Conservation (phyloP, 1,139 yeast species). For the Saccharomyces hybrid region DNA sequence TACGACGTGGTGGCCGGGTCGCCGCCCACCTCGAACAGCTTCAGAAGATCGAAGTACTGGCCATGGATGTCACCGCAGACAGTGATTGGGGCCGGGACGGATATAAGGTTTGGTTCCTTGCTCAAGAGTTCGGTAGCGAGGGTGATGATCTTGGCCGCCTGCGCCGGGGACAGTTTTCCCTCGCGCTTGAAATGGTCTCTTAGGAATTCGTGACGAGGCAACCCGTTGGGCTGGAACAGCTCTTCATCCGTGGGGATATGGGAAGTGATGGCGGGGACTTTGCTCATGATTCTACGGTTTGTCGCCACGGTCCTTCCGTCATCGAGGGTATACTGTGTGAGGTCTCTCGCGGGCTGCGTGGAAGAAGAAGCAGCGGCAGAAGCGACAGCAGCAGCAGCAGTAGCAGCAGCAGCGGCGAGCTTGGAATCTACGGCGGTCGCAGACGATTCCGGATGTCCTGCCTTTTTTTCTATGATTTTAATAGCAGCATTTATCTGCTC, state of each 20-base stretch:
- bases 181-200: constrained; percentile 70
- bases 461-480: constrained; percentile 56
- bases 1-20: constrained; percentile 71
- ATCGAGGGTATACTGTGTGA: constrained; percentile 52
- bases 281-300: constrained; percentile 54
- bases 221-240: constrained; percentile 54
- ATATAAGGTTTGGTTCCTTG: constrained; percentile 70
- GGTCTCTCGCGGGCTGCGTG: constrained; percentile 35
- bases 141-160: constrained; percentile 59
- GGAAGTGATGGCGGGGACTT: constrained; percentile 65
- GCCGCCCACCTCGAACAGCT: constrained; percentile 91
- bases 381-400: constrained; percentile 2
- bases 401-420: background rate
- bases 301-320: constrained; percentile 65
- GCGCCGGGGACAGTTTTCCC: constrained; percentile 69
- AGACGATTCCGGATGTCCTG: constrained; percentile 16
- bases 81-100: constrained; percentile 87
- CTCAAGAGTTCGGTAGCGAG: constrained; percentile 63
- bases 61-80: constrained; percentile 97
- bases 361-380: background rate
- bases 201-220: constrained; percentile 67
- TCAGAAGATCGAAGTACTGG: constrained; percentile 84
- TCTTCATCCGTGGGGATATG: constrained; percentile 59
- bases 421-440: constrained; percentile 1
- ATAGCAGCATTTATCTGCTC: constrained; percentile 69